These are phyloP conservation scores for Crassisporium funariophilum DNA, from an alignment of 768 basidiomycete genomes.

Conservation along the genomic window DNA sequence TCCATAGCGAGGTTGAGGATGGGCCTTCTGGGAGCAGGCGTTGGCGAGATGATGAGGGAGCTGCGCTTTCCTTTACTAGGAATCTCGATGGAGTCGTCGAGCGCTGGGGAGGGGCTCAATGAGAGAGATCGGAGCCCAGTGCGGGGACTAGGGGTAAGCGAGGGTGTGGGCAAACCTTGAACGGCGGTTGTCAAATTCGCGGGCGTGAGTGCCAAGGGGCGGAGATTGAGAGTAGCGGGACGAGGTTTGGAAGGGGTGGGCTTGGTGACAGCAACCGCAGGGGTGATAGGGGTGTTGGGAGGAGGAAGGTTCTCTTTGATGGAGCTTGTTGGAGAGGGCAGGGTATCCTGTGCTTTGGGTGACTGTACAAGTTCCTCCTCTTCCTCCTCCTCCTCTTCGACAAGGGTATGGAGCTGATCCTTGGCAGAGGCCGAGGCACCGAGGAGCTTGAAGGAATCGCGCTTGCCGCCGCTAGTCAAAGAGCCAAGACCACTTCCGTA, in stretches of 20 bases:
- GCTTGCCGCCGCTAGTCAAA: slow-evolving; percentile 59
- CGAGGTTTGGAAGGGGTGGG: slow-evolving; percentile 53
- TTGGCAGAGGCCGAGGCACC: slow-evolving; percentile 62
- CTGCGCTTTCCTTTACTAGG: slow-evolving; percentile 31
- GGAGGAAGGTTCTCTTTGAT: slow-evolving; percentile 22
- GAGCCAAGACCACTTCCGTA: slow-evolving; percentile 39
- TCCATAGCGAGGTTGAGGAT: slow-evolving; percentile 40
- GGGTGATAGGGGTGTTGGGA: slow-evolving; percentile 24
- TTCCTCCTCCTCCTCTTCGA: slow-evolving; percentile 89
- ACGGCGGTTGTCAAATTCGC: slow-evolving; percentile 43
- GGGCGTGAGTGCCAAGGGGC: slow-evolving; percentile 70
- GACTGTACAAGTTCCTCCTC: slow-evolving; percentile 49
- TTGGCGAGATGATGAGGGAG: slow-evolving; percentile 35
- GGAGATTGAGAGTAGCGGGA: slow-evolving; percentile 66
- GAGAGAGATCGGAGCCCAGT: slow-evolving; percentile 56
- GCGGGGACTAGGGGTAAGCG: slow-evolving; percentile 52
- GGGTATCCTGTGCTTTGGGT: slow-evolving; percentile 18
- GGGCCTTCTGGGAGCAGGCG: slow-evolving; percentile 35
- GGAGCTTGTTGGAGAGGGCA: slow-evolving; percentile 29
- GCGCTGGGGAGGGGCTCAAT: slow-evolving; percentile 34
- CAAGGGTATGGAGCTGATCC: slow-evolving; percentile 75
- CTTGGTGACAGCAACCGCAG: slow-evolving; percentile 35
- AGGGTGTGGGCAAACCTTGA: slow-evolving; percentile 53
- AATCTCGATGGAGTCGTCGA: slow-evolving; percentile 30
- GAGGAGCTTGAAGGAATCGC: slow-evolving; percentile 82